Evolutionary conservation across 2,329 filamentous ascomycete genomes (phyloP), one percentile per base, ranked within the genome.

Genomic region (Chrysoporthe cubensis): DNA sequence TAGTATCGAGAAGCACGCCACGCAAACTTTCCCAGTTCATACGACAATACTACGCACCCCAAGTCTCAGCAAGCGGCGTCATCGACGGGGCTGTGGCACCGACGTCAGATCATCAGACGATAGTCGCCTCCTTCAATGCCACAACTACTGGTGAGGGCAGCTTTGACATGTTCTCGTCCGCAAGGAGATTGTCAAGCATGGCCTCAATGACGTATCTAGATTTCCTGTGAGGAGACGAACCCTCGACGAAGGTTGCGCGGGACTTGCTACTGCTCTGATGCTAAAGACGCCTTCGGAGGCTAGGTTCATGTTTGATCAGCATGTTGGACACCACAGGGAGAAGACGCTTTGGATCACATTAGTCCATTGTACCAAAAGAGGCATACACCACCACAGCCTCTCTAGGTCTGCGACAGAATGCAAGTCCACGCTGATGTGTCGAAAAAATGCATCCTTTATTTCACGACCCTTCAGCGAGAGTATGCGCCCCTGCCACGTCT

Each of bases 111-210:
- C 4, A 46, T 18, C 18, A 46, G 44, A 44, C 16, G n/a, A 60
- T 21, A 14, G 37, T 40, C 21, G 58, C 58, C 11, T 26, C 34
- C 37, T 40, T 59, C 34, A 67, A 14, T 7, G 44, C 60, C 42
- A 44, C 43, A 11, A 56, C 46, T 3, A 67, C 43, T 2, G 65
- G 52, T 34, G 40, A 42, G 26, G 65, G 65, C 21, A 67, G 42
- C 16, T 46, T 3, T 13, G 50, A 40, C 21, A 37, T 46, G 43
- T 64, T 67, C 65, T 67, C 50, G n/a, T 67, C 65, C 18, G 65
- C 50, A 14, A 48, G 58, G 9, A 67, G 60, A 5, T 21, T 21
- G 37, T 67, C 60, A 42, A 64, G n/a, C 2, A 37, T 44, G 16
- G 40, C 57, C 42, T 67, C 60, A 52, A 52, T 67, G 44, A 64